These are phyloP conservation scores for Exophiala viscosa DNA, from an alignment of 2,329 filamentous ascomycete genomes.

Conservation along the genomic window DNA sequence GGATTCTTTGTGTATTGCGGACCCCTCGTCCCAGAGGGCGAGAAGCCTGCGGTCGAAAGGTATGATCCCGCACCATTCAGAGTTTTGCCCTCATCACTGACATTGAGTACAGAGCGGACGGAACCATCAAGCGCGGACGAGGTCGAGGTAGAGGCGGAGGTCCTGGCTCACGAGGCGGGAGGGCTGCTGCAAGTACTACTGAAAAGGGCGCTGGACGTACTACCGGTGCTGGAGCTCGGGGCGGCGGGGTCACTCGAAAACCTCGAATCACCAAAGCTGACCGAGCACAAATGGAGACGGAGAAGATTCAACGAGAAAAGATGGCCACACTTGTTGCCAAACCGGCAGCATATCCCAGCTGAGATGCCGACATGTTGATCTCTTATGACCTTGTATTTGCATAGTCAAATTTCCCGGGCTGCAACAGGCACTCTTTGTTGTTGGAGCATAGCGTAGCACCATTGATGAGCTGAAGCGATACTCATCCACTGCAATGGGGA, in stretches of 20 bases:
- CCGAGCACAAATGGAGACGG: conserved; percentile 73
- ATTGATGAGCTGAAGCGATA: background rate
- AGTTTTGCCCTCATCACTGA: conserved; percentile 35
- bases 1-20: conserved; percentile 98
- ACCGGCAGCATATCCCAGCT: conserved; percentile 23
- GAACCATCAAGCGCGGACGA: conserved; percentile 55
- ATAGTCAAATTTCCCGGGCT: background rate
- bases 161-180: conserved; percentile 44
- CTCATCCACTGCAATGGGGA: background rate
- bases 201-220: conserved; percentile 23
- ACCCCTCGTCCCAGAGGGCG: conserved; percentile 79
- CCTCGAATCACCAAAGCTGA: conserved; percentile 83
- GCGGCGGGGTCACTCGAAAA: conserved; percentile 63
- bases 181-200: conserved; percentile 22
- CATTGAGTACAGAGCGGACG: conserved; percentile 58
- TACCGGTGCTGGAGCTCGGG: conserved; percentile 26
- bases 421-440: background rate
- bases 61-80: conserved; percentile 35
- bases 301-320: conserved; percentile 71
- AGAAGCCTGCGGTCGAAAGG: conserved; percentile 67
- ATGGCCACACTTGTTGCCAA: conserved; percentile 36
- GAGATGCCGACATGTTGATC: background rate
- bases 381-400: background rate
- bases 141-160: conserved; percentile 53
- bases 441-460: background rate